Percentiles rank a stretch among this genome's conserved stretches.
phyloP scores from a whole-genome alignment of 169 alveolate species.

The Plasmodium adleri region DNA sequence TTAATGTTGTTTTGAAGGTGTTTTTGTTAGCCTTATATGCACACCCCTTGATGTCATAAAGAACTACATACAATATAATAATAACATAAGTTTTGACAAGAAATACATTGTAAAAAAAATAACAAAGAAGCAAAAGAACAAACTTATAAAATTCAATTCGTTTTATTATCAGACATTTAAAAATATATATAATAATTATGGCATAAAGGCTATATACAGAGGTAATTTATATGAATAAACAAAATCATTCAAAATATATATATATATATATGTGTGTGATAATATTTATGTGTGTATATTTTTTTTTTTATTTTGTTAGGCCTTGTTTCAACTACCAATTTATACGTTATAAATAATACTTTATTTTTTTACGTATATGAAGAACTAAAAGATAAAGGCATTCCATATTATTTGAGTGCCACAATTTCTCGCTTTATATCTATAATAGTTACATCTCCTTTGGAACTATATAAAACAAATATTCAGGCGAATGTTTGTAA shows the following conservation, averaged over 20 bases:
- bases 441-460: constrained; percentile 67
- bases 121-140: constrained; percentile 56
- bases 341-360: constrained; percentile 67
- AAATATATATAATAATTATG: constrained; percentile 62
- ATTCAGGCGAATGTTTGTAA: constrained; percentile 74
- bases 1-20: constrained; percentile 21
- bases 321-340: constrained; percentile 45
- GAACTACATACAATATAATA: constrained; percentile 76
- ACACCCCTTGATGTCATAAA: constrained; percentile 82
- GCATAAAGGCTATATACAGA: constrained; percentile 65
- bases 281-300: neutral
- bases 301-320: constrained; percentile 8
- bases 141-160: constrained; percentile 45
- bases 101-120: constrained; percentile 69
- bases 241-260: neutral
- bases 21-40: constrained; percentile 71
- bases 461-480: constrained; percentile 72
- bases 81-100: constrained; percentile 59
- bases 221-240: constrained; percentile 10
- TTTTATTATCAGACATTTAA: constrained; percentile 66
- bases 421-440: constrained; percentile 64
- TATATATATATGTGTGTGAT: neutral
- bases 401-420: constrained; percentile 68
- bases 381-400: constrained; percentile 64
- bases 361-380: constrained; percentile 72